phyloP scores from a whole-genome alignment of 257 asterid species.

The Scutellaria barbata region DNA sequence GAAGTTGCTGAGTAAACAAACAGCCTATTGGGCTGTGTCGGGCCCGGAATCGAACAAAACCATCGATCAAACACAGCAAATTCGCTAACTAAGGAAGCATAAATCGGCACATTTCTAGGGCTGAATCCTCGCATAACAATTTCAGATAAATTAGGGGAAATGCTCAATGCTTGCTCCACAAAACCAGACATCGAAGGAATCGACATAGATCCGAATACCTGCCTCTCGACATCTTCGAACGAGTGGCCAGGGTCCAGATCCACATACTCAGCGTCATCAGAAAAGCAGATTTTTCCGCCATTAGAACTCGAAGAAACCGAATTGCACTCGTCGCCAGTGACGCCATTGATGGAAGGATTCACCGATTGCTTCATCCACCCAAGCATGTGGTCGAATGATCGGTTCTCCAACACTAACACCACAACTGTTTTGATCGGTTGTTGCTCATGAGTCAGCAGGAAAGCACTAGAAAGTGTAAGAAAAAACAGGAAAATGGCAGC shows the following conservation, averaged over 20 bases:
- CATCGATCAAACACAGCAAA: constrained; percentile 68
- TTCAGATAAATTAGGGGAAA: constrained; percentile 49
- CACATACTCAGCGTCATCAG: constrained; percentile 70
- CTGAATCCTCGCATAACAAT: constrained; percentile 68
- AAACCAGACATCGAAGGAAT: constrained; percentile 71
- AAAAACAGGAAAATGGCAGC: constrained; percentile 35
- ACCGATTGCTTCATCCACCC: constrained; percentile 76
- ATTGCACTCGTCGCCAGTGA: constrained; percentile 68
- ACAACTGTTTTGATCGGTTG: constrained; percentile 67
- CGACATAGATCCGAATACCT: constrained; percentile 59
- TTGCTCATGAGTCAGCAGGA: constrained; percentile 33
- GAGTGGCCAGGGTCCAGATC: constrained; percentile 84
- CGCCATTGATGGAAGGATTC: constrained; percentile 64
- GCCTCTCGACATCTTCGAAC: constrained; percentile 62
- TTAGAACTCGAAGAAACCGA: constrained; percentile 41
- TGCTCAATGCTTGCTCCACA: constrained; percentile 61
- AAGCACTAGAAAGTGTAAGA: constrained; percentile 39
- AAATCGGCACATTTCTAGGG: constrained; percentile 56
- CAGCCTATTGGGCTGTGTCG: constrained; percentile 71
- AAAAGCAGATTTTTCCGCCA: constrained; percentile 49
- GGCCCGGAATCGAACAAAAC: constrained; percentile 73
- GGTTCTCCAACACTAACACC: constrained; percentile 63
- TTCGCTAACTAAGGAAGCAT: constrained; percentile 48
- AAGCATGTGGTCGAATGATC: constrained; percentile 75
- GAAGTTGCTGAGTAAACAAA: constrained; percentile 74